Evolutionary conservation across 768 basidiomycete genomes (phyloP).

Genomic region (Psilocybe sp.): DNA sequence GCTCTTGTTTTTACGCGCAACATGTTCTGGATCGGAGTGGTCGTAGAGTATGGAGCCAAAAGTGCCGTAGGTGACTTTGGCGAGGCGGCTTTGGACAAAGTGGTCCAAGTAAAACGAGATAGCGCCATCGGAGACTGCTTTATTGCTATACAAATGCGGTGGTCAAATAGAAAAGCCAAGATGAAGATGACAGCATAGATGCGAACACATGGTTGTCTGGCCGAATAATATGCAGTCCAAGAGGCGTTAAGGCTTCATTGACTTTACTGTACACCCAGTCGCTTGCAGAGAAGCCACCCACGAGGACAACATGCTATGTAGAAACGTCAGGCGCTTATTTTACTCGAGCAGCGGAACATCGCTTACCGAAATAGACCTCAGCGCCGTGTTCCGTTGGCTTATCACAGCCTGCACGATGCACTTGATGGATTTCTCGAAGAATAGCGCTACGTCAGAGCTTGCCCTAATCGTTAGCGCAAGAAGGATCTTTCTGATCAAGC

Average conservation of each 20-base stretch:
- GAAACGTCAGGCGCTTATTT: background rate
- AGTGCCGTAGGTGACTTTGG: constrained; percentile 47
- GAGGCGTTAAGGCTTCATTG: constrained; percentile 30
- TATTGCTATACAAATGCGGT: constrained; percentile 25
- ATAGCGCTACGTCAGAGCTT: constrained; percentile 31
- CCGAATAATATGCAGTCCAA: constrained; percentile 40
- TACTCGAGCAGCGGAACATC: background rate
- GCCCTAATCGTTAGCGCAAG: background rate
- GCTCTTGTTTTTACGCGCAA: constrained; percentile 25
- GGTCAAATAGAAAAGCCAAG: background rate
- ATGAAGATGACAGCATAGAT: background rate
- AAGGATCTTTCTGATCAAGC: background rate
- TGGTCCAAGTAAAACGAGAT: constrained; percentile 42
- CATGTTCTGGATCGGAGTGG: constrained; percentile 36
- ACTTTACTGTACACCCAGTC: constrained; percentile 50
- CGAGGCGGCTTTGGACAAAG: constrained; percentile 44
- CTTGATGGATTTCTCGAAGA: constrained; percentile 36
- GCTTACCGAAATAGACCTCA: constrained; percentile 29
- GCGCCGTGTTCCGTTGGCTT: constrained; percentile 21
- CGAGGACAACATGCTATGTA: constrained; percentile 41
- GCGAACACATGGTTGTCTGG: constrained; percentile 56
- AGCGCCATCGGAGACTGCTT: constrained; percentile 53
- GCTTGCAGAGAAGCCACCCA: constrained; percentile 59
- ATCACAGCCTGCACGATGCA: constrained; percentile 32
- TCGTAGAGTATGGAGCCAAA: constrained; percentile 35